phyloP scores from a whole-genome alignment of 345 rosid species.

The Euphorbia pulcherrima region DNA sequence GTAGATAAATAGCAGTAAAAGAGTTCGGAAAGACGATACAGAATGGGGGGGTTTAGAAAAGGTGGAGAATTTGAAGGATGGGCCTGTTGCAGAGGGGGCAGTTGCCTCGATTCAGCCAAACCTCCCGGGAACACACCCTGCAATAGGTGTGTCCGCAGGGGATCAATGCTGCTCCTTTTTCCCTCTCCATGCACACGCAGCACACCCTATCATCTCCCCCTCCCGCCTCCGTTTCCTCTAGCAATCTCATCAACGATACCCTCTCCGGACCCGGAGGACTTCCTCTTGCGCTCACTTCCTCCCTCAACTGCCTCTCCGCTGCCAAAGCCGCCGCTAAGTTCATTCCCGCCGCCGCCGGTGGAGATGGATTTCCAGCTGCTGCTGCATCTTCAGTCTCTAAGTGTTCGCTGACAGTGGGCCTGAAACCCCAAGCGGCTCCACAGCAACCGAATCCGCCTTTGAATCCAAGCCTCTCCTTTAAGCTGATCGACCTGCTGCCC shows the following conservation, averaged over 20 bases:
- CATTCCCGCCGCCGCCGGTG: slow-evolving; percentile 41
- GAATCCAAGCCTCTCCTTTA: slow-evolving; percentile 63
- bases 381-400: neutral
- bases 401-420: slow-evolving; percentile 22
- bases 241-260: slow-evolving; percentile 72
- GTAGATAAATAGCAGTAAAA: too few species aligned
- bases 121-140: slow-evolving; percentile 66
- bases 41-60: slow-evolving; percentile 28
- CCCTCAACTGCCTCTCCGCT: slow-evolving; percentile 61
- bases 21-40: too few species aligned
- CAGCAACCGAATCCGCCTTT: slow-evolving; percentile 58
- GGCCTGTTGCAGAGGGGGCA: slow-evolving; percentile 79
- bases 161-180: slow-evolving; percentile 71
- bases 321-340: slow-evolving; percentile 90
- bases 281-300: neutral
- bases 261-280: slow-evolving; percentile 60
- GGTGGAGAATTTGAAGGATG: slow-evolving; percentile 61
- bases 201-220: slow-evolving; percentile 46
- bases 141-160: slow-evolving; percentile 86
- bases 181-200: slow-evolving; percentile 77
- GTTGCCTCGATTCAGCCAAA: slow-evolving; percentile 60
- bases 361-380: slow-evolving; percentile 13
- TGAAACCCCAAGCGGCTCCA: slow-evolving; percentile 55
- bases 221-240: slow-evolving; percentile 46
- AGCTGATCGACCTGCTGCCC: slow-evolving; percentile 26